These are phyloP conservation scores for Cadophora luteo-olivacea DNA, from an alignment of 2,329 filamentous ascomycete genomes.

Conservation along the genomic window DNA sequence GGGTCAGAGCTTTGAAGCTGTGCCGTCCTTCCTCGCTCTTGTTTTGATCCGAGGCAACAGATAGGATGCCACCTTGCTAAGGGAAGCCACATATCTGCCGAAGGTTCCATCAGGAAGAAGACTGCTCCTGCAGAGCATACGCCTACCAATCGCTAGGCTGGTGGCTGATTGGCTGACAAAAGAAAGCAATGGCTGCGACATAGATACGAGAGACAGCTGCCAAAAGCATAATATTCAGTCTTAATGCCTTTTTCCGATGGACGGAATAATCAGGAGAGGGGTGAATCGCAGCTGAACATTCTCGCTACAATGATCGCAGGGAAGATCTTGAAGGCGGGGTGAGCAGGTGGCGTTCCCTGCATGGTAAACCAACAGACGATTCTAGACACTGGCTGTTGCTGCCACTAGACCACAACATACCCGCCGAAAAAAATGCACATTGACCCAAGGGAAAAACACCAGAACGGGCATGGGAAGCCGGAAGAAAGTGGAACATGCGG, in stretches of 20 bases:
- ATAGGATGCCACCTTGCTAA: slow-evolving; percentile 17
- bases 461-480: background rate
- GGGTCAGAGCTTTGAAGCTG: slow-evolving; percentile 3
- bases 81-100: slow-evolving; percentile 21
- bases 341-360: background rate
- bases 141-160: slow-evolving; percentile 15
- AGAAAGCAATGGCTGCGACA: background rate
- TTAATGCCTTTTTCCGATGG: slow-evolving; percentile 4
- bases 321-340: background rate
- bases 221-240: background rate
- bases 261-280: background rate
- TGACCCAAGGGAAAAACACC: background rate
- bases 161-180: slow-evolving; percentile 13
- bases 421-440: background rate
- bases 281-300: background rate
- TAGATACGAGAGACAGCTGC: background rate
- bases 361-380: background rate
- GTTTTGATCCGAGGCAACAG: slow-evolving; percentile 15
- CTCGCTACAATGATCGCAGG: background rate
- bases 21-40: slow-evolving; percentile 6
- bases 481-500: slow-evolving; percentile 19
- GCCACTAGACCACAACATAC: slow-evolving; percentile 2
- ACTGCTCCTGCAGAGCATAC: background rate
- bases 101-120: slow-evolving; percentile 8
- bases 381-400: background rate